Evolutionary conservation across 2,329 filamentous ascomycete genomes (phyloP), one percentile per base, ranked within the genome.

Genomic region (Microascus cirrosus): DNA sequence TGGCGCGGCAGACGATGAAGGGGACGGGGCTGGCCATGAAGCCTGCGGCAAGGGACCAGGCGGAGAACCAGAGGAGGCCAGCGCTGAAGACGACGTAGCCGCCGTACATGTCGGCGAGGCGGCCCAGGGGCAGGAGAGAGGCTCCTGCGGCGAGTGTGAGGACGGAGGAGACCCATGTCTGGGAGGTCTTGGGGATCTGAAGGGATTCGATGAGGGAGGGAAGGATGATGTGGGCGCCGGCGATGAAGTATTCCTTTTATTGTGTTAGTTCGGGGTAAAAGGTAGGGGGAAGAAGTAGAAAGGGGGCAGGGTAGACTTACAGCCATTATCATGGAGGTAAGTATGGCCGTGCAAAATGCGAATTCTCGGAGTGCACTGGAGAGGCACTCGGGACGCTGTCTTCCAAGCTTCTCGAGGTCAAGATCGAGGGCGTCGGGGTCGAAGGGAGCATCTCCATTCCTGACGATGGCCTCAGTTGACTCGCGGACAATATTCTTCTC

Each of bases 1-100:
- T 71, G 12, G 87, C 87, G 56, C 89, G 84, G 66, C 84, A 87
- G 58, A 87, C 74, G 63, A 90, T 86, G 61, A 92, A 75, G 83
- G 90, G 88, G 54, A 82, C 68, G 60, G 84, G 79, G 69, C 81
- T 85, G 57, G 74, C 73, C 59, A 83, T 85, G 70, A 92, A 89
- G 12, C 88, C 89, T 18, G 80, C 81, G 58, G 89, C 72, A 57
- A 92, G 70, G 10, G 82, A 85, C 82, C 87, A 92, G 35, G 85
- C 61, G 7, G 81, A 68, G 55, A 89, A 79, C 89, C 88, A 88
- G 50, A 73, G 61, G 28, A 83, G 72, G 2, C 85, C 85, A 28
- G 66, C 70, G 3, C 84, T 73, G 63, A 86, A 88, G 63, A 87
- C 74, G 20, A 74, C 64, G 60, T 80, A 83, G 2, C 81, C 83